phyloP scores from a whole-genome alignment of 352 stramenopile species.

The Phytopythium litorale region DNA sequence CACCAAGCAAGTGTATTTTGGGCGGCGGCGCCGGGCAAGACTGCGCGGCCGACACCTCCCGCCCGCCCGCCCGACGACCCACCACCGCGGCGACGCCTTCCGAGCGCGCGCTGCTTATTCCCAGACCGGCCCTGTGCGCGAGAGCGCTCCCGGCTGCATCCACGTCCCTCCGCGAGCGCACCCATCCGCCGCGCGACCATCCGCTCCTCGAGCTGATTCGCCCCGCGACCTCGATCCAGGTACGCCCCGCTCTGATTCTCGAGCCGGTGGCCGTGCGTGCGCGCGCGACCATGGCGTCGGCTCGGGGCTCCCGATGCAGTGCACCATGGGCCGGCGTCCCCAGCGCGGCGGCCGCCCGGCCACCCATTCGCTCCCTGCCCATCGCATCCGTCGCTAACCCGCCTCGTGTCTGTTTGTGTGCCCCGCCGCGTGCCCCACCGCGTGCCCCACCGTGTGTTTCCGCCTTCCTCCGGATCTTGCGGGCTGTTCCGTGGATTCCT shows the following conservation, averaged over 20 bases:
- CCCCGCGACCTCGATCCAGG: too few relatives aligned
- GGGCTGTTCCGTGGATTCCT: too few relatives aligned
- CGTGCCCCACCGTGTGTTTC: too few relatives aligned
- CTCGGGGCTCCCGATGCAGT: neutral
- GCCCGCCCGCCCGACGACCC: neutral
- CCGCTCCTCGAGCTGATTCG: too few relatives aligned
- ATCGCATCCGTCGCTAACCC: neutral
- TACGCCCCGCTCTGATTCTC: too few relatives aligned
- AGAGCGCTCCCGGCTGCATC: neutral
- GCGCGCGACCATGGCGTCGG: too few relatives aligned
- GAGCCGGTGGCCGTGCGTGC: too few relatives aligned
- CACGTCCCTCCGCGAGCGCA: neutral
- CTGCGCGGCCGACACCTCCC: neutral
- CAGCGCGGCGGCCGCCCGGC: too few relatives aligned
- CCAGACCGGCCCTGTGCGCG: neutral
- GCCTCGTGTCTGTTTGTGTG: too few relatives aligned
- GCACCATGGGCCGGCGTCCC: neutral
- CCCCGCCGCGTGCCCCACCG: too few relatives aligned
- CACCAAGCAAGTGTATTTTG: slow-evolving; percentile 4
- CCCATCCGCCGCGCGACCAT: neutral
- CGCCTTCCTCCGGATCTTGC: neutral
- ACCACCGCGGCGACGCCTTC: neutral
- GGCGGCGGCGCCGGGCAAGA: neutral
- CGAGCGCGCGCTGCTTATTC: neutral
- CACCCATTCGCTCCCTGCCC: neutral